A percentile compares a stretch with the other conserved stretches of the same genome.
These are phyloP conservation scores for Zalerion maritima DNA, from an alignment of 495 filamentous ascomycete species.

Conservation along the genomic window DNA sequence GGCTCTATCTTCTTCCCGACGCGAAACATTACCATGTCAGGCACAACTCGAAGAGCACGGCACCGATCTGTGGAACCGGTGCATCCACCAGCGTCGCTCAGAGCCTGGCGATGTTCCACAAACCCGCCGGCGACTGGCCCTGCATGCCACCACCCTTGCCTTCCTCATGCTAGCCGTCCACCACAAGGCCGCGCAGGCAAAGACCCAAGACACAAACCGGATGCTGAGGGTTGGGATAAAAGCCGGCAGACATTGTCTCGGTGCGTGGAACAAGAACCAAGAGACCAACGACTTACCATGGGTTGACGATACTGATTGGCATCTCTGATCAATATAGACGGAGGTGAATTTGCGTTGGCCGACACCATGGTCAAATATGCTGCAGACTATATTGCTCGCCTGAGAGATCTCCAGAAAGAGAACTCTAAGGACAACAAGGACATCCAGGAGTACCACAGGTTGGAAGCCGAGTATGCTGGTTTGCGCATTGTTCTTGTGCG, in stretches of 20 bases:
- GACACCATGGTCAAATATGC: slow-evolving; percentile 46
- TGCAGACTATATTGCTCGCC: slow-evolving; percentile 43
- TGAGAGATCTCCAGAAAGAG: slow-evolving; percentile 28
- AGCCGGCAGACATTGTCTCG: slow-evolving; percentile 48
- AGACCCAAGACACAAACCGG: slow-evolving; percentile 30
- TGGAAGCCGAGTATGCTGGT: slow-evolving; percentile 53
- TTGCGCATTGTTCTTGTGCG: slow-evolving; percentile 54
- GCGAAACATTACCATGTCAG: slow-evolving; percentile 13
- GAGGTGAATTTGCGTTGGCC: slow-evolving; percentile 38
- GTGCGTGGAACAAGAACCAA: slow-evolving; percentile 29
- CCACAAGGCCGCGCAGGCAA: slow-evolving; percentile 23
- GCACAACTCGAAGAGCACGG: slow-evolving; percentile 38
- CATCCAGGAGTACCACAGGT: slow-evolving; percentile 11
- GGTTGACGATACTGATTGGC: slow-evolving; percentile 3
- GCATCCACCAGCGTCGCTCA: slow-evolving; percentile 34
- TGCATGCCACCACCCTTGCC: slow-evolving; percentile 45
- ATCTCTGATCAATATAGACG: slow-evolving; percentile 20
- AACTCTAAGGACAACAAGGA: slow-evolving; percentile 17
- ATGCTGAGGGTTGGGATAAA: slow-evolving; percentile 54
- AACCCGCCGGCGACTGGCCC: slow-evolving; percentile 12
- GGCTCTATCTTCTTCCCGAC: too few species aligned
- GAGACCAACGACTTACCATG: slow-evolving; percentile 7
- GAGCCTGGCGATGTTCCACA: slow-evolving; percentile 4
- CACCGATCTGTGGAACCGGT: slow-evolving; percentile 52
- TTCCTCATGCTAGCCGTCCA: slow-evolving; percentile 55